These are phyloP conservation scores for Hanseniaspora thailandica DNA, from an alignment of 805 yeast genomes.

Conservation along the genomic window DNA sequence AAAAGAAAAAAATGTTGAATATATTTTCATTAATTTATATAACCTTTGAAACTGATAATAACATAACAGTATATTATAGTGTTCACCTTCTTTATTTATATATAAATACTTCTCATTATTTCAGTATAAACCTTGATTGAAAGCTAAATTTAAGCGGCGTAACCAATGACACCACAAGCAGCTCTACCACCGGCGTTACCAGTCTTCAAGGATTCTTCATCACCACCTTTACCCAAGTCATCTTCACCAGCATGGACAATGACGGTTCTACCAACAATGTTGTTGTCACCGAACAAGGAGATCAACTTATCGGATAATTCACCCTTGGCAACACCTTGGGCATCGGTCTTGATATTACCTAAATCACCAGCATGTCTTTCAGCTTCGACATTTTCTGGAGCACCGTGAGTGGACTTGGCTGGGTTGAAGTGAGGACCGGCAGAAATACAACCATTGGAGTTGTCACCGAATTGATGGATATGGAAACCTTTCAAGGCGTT, in stretches of 20 bases:
- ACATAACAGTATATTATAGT: too few species aligned
- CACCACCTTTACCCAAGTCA: conserved; percentile 90
- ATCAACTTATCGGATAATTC: conserved; percentile 63
- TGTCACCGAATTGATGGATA: conserved; percentile 95
- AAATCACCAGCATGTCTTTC: conserved; percentile 60
- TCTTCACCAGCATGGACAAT: conserved; percentile 88
- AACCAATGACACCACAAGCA: conserved; percentile 96
- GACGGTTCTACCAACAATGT: conserved; percentile 88
- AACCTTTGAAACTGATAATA: too few species aligned
- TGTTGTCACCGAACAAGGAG: conserved; percentile 74
- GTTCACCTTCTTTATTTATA: too few species aligned
- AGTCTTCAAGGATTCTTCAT: conserved; percentile 80
- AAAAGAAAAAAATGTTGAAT: too few species aligned
- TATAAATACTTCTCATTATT: too few species aligned
- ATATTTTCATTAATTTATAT: too few species aligned
- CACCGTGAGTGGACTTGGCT: conserved; percentile 78
- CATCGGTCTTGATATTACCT: conserved; percentile 87
- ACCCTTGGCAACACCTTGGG: conserved; percentile 85
- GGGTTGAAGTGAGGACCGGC: conserved; percentile 98
- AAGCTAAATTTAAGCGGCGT: conserved; percentile 20
- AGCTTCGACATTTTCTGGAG: conserved; percentile 48
- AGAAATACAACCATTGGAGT: conserved; percentile 91
- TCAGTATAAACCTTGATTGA: too few species aligned
- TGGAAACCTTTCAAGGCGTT: conserved; percentile 94
- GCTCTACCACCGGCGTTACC: conserved; percentile 98